Evolutionary conservation across 1,284 basidiomycete genomes (phyloP), one percentile per base, ranked within the genome.

Genomic region (Sanghuangporus sanghuang): DNA sequence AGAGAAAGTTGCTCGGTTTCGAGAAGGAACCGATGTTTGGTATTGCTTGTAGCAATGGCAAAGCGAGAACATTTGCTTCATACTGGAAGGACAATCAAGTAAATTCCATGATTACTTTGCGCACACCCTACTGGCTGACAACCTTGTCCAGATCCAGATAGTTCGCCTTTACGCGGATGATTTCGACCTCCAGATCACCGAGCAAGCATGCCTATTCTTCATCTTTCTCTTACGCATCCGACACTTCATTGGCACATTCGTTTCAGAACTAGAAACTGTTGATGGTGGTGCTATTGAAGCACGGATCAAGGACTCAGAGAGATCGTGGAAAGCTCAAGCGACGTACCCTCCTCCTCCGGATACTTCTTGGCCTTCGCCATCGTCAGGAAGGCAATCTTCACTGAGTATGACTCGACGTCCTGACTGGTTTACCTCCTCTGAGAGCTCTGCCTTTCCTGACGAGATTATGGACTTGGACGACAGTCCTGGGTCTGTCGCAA

Each of bases 1-100:
- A 61, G 35, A 32, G 59, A 36, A 35, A 36, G 14, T 27, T 61
- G 21, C 36, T 61, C 16, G 59, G 59, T 1, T 54, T 61, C 14
- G 59, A 52, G 14, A 38, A n/a, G n/a, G 46, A 61, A 9, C 16
- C 49, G 23, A 50, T 61, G 50, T 61, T 61, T 61, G 59, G 59
- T 11, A 35, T 61, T 39, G 59, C 49, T 7, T 61, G 59, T 53
- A 39, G 21, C n/a, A 12, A n/a, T 3, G 50, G 59, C 8, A 61
- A 54, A 18, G 59, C 23, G 21, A 42, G 59, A 44, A 36, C 38
- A 5, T 61, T 21, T 53, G 50, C 49, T 2, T 11, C 49, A 7
- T 61, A 61, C n/a, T 54, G 59, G 59, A 50, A 44, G 50, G 59
- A 61, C 23, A 54, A 61, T 32, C 48, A 61, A 21, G 59, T 61